These are phyloP conservation scores for Calycina herbarum DNA, from an alignment of 2,329 filamentous ascomycete species.

Conservation along the genomic window DNA sequence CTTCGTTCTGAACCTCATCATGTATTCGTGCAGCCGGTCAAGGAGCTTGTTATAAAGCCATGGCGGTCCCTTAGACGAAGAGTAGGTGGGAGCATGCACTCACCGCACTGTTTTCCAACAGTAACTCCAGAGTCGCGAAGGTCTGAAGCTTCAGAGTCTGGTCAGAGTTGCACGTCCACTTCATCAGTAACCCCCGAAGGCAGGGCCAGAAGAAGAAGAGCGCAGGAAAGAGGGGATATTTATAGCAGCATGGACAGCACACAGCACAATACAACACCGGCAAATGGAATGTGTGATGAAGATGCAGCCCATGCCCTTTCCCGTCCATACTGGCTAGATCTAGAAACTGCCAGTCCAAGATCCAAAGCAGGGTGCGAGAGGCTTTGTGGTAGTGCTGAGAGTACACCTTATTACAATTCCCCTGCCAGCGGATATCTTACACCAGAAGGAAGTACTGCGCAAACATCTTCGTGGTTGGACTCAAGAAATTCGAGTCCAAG, in stretches of 20 bases:
- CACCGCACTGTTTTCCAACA: conserved; percentile 18
- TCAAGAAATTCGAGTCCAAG: conserved; percentile 1
- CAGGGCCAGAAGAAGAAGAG: conserved; percentile 28
- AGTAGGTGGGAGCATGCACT: conserved; percentile 31
- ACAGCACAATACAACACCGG: conserved; percentile 14
- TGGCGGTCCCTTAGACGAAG: conserved; percentile 32
- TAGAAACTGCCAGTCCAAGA: not conserved
- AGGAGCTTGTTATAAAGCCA: conserved; percentile 34
- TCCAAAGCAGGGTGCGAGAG: not conserved
- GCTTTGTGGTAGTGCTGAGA: conserved; percentile 25
- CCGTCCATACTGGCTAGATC: not conserved
- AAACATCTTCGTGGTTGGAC: not conserved
- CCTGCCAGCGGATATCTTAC: conserved; percentile 23
- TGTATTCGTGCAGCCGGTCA: conserved; percentile 36
- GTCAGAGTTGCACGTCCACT: conserved; percentile 18
- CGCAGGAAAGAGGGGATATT: conserved; percentile 34
- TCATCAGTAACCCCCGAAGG: conserved; percentile 25
- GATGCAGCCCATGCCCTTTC: not conserved
- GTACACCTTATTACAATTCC: conserved; percentile 28
- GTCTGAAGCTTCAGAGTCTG: conserved; percentile 17
- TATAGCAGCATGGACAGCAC: conserved; percentile 28
- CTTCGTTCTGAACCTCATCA: conserved; percentile 34
- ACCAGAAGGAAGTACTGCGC: conserved; percentile 11
- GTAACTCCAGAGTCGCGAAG: conserved; percentile 18
- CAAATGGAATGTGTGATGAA: conserved; percentile 4